A percentile compares a stretch with the other conserved stretches of the same genome.
phyloP scores from a whole-genome alignment of 768 basidiomycete species.

The Amanita rubescens region DNA sequence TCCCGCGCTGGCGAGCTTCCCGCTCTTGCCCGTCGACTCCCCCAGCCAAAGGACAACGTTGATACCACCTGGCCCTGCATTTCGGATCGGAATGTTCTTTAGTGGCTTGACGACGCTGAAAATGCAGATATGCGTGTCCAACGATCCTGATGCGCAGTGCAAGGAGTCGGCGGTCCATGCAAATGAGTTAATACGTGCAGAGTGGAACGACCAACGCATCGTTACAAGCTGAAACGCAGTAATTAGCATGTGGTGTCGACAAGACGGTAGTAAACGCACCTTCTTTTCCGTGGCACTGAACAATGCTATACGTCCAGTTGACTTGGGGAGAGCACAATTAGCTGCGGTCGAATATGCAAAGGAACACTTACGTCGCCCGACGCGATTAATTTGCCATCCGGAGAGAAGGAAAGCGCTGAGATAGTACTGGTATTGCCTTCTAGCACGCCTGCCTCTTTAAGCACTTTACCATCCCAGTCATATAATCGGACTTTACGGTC shows the following conservation, averaged over 20 bases:
- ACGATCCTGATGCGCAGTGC: conserved; percentile 79
- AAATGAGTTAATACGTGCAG: conserved; percentile 72
- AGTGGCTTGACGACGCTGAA: conserved; percentile 70
- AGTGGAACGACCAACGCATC: conserved; percentile 82
- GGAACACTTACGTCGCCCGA: conserved; percentile 71
- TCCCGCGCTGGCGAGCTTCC: conserved; percentile 62
- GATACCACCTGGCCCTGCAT: conserved; percentile 81
- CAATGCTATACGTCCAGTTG: conserved; percentile 73
- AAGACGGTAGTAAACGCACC: conserved; percentile 29
- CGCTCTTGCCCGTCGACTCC: conserved; percentile 27
- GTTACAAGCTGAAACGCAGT: conserved; percentile 44
- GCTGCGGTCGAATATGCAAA: neutral
- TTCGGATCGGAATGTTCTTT: conserved; percentile 76
- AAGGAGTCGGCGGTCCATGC: conserved; percentile 67
- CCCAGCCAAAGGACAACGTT: conserved; percentile 73
- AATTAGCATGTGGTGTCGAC: neutral
- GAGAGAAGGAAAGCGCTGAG: conserved; percentile 72
- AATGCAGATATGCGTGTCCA: conserved; percentile 90
- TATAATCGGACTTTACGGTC: conserved; percentile 72
- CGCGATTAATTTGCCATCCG: conserved; percentile 67
- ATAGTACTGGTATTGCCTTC: conserved; percentile 67
- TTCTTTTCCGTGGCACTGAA: conserved; percentile 64
- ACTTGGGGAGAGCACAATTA: conserved; percentile 32
- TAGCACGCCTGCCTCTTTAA: conserved; percentile 49
- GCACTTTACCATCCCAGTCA: conserved; percentile 57